Evolutionary conservation across 257 asterid genomes (phyloP).

Genomic region (Solanum paucissectum): DNA sequence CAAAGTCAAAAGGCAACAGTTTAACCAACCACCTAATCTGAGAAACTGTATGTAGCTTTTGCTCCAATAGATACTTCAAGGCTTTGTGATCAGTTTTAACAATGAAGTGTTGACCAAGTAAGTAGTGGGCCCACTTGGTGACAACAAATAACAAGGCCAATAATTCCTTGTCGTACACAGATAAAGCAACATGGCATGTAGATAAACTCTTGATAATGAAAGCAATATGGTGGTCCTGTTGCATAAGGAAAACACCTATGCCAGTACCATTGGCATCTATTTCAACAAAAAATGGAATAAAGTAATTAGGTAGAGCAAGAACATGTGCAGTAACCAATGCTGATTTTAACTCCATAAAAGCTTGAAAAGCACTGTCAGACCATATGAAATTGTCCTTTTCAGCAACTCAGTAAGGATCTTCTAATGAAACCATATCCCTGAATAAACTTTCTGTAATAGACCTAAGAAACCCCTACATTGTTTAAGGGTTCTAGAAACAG

Average conservation of each 20-base stretch:
- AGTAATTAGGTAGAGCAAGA: background rate
- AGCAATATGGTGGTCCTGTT: background rate
- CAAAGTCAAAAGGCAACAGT: background rate
- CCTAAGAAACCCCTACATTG: background rate
- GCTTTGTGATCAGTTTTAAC: background rate
- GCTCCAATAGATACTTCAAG: background rate
- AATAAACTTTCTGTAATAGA: too few species aligned
- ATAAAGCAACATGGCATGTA: background rate
- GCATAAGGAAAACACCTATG: background rate
- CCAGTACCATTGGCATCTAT: background rate
- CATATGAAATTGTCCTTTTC: background rate
- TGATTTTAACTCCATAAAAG: background rate
- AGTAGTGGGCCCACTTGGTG: background rate
- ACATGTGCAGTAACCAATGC: too few species aligned
- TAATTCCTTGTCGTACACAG: background rate
- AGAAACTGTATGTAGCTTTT: background rate
- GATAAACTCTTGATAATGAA: background rate
- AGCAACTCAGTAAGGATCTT: background rate
- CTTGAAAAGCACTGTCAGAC: too few species aligned
- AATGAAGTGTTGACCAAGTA: background rate
- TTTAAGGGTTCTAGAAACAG: background rate
- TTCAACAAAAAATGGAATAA: background rate
- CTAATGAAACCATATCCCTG: background rate
- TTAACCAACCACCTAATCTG: background rate
- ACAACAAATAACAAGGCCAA: background rate